Percentiles rank a stretch among this genome's conserved stretches.
These are phyloP conservation scores for Coriaria nepalensis DNA, from an alignment of 306 rosid species.

Conservation along the genomic window DNA sequence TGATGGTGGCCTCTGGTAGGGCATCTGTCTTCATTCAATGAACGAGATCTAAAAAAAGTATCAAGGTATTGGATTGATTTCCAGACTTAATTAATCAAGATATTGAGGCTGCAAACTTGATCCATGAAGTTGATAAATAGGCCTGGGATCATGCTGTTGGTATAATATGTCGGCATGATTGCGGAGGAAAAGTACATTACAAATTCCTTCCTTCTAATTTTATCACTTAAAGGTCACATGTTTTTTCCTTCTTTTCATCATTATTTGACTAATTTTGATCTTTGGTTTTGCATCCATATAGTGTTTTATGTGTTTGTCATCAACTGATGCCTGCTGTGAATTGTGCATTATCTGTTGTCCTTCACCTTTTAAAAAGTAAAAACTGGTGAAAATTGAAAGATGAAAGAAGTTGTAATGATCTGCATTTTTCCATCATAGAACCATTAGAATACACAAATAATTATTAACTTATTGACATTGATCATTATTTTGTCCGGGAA, in stretches of 20 bases:
- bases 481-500: too few relatives aligned
- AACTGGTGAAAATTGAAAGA: background rate
- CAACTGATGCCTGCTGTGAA: background rate
- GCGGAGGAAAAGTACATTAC: constrained; percentile 25
- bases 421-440: background rate
- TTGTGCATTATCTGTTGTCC: background rate
- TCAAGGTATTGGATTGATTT: constrained; percentile 23
- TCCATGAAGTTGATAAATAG: constrained; percentile 15
- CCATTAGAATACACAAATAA: background rate
- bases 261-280: background rate
- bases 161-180: constrained; percentile 44
- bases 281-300: background rate
- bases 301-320: background rate
- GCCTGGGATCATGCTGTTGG: constrained; percentile 55
- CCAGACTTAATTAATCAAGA: background rate
- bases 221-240: background rate
- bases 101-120: background rate
- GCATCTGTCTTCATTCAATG: constrained; percentile 26
- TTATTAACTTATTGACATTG: too few relatives aligned
- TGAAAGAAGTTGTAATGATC: background rate
- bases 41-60: constrained; percentile 18
- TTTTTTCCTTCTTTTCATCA: background rate
- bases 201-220: background rate
- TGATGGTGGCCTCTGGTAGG: constrained; percentile 45
- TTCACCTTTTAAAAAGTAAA: background rate